These are phyloP conservation scores for Exophiala spinifera DNA, from an alignment of 2,329 filamentous ascomycete genomes.

Conservation along the genomic window DNA sequence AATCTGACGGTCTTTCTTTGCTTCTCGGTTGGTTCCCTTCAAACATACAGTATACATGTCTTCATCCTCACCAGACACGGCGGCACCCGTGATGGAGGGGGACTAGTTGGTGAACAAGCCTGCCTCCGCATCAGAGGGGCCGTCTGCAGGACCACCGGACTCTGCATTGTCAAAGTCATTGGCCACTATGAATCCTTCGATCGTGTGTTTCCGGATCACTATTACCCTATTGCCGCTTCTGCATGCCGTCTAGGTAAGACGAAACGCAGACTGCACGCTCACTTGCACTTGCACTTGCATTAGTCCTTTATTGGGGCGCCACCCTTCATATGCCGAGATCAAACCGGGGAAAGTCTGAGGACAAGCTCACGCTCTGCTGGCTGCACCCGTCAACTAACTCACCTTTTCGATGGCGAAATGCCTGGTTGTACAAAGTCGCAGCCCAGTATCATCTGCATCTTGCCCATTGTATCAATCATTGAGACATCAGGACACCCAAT, in stretches of 20 bases:
- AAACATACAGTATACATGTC: not conserved
- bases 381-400: constrained; percentile 2
- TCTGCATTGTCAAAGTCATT: not conserved
- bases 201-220: not conserved
- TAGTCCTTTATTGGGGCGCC: not conserved
- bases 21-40: no score
- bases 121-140: not conserved
- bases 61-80: not conserved
- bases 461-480: constrained; percentile 2
- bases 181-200: not conserved
- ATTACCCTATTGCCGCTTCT: not conserved
- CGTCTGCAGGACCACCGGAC: not conserved
- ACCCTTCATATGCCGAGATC: not conserved
- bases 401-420: not conserved
- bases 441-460: constrained; percentile 10
- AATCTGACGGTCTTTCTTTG: no score
- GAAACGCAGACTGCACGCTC: not conserved
- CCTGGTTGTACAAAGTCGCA: constrained; percentile 2
- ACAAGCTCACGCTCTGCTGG: not conserved
- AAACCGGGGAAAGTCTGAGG: not conserved
- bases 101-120: no score
- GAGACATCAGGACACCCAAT: constrained; percentile 10
- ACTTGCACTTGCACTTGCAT: not conserved
- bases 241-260: not conserved
- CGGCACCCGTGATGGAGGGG: not conserved